Percentiles rank a stretch among this genome's conserved stretches.
These are phyloP conservation scores for Pseudocercospora eumusae DNA, from an alignment of 2,329 filamentous ascomycete species.

Conservation along the genomic window DNA sequence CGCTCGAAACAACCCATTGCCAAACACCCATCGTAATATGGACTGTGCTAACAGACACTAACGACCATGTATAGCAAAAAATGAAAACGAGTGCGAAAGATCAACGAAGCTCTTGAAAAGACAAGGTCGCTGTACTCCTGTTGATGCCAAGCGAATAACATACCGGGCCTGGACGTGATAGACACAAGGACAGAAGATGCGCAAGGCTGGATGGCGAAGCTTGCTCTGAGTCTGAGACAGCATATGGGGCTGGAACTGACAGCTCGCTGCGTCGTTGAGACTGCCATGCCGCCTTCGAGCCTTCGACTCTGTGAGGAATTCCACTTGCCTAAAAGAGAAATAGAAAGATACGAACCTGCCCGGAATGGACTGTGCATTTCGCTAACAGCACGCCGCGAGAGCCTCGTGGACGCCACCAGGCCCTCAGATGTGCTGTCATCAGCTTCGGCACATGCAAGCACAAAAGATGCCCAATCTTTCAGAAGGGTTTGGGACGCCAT, in stretches of 20 bases:
- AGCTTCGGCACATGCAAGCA: slow-evolving; percentile 2
- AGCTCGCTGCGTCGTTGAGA: slow-evolving; percentile 7
- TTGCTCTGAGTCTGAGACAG: slow-evolving; percentile 1
- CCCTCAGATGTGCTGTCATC: background rate
- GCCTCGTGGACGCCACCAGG: slow-evolving; percentile 10
- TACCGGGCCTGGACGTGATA: slow-evolving; percentile 5
- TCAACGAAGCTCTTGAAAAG: slow-evolving; percentile 6
- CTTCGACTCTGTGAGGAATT: background rate
- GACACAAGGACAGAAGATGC: background rate
- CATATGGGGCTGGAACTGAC: slow-evolving; percentile 1
- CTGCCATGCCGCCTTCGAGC: background rate
- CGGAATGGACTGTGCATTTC: slow-evolving; percentile 6
- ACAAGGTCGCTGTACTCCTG: background rate
- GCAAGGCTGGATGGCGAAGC: background rate
- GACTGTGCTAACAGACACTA: slow-evolving; percentile 1
- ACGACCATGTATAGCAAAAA: background rate
- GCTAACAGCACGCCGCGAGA: background rate
- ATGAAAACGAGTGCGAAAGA: background rate
- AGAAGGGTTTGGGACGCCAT: background rate
- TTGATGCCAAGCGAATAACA: slow-evolving; percentile 3
- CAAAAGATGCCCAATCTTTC: background rate
- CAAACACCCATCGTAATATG: background rate
- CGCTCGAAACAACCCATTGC: background rate
- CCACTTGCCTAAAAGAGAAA: slow-evolving; percentile 1
- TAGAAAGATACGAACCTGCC: slow-evolving; percentile 1